phyloP scores from a whole-genome alignment of 1,139 yeast species.

The Insectozyma bohioensis region DNA sequence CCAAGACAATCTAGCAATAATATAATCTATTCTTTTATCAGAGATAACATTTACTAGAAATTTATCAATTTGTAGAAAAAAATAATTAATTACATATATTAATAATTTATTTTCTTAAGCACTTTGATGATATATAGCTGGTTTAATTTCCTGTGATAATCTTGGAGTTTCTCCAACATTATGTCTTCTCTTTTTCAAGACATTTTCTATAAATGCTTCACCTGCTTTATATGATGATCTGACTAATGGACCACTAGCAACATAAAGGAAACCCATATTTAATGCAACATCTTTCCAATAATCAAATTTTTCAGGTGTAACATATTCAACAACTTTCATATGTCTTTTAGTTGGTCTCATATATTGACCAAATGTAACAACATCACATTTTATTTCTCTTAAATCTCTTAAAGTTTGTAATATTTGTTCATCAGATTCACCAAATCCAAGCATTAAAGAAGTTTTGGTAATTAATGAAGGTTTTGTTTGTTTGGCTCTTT shows the following conservation, averaged over 20 bases:
- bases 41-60: too few species aligned
- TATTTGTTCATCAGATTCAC: conserved; percentile 91
- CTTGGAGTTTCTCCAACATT: conserved; percentile 49
- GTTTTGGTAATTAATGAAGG: conserved; percentile 87
- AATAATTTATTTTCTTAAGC: too few species aligned
- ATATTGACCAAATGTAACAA: conserved; percentile 97
- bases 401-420: conserved; percentile 72
- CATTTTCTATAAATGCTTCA: conserved; percentile 95
- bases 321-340: conserved; percentile 95
- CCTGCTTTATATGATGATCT: conserved; percentile 98
- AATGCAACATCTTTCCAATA: conserved; percentile 88
- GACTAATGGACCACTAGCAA: conserved; percentile 97
- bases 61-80: too few species aligned
- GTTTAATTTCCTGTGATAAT: conserved; percentile 26
- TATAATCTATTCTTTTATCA: too few species aligned
- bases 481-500: conserved; percentile 74
- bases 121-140: conserved; percentile 15
- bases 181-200: conserved; percentile 70
- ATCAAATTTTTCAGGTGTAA: conserved; percentile 93
- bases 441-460: conserved; percentile 94
- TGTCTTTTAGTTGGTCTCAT: conserved; percentile 99
- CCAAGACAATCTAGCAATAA: too few species aligned
- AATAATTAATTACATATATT: too few species aligned
- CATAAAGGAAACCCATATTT: conserved; percentile 89
- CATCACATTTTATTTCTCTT: conserved; percentile 79